phyloP scores from a whole-genome alignment of 2,329 filamentous ascomycete genomes.

The Diplodia mutila region DNA sequence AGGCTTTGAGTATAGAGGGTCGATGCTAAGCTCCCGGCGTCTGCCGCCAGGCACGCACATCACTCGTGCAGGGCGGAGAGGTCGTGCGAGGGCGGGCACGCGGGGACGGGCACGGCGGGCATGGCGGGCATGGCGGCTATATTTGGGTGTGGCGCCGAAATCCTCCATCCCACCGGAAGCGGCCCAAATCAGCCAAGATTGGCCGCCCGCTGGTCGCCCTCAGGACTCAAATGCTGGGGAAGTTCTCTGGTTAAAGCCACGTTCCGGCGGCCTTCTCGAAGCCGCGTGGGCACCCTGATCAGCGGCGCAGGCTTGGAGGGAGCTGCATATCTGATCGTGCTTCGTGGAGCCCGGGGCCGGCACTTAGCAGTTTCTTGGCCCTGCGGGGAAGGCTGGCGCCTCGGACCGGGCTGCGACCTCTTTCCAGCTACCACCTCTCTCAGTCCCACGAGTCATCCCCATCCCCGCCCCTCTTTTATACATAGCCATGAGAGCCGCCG shows the following conservation, averaged over 20 bases:
- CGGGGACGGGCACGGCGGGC: background rate
- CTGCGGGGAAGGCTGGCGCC: slow-evolving; percentile 15
- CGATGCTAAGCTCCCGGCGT: background rate
- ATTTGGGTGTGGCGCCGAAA: slow-evolving; percentile 16
- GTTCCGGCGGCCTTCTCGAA: slow-evolving; percentile 19
- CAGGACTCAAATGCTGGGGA: too few relatives aligned
- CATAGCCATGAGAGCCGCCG: slow-evolving; percentile 4
- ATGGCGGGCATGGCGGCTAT: slow-evolving; percentile 6
- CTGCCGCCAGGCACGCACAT: background rate
- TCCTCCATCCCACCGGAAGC: slow-evolving; percentile 16
- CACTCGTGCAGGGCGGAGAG: background rate
- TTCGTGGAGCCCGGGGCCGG: background rate
- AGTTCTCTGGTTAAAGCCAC: slow-evolving; percentile 9
- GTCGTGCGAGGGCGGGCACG: too few relatives aligned
- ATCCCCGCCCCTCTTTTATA: slow-evolving; percentile 5
- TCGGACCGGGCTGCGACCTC: background rate
- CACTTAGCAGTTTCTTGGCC: background rate
- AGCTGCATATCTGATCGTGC: background rate
- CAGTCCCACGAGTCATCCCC: slow-evolving; percentile 3
- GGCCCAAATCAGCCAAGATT: background rate
- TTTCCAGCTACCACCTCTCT: slow-evolving; percentile 15
- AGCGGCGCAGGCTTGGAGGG: background rate
- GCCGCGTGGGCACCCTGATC: background rate
- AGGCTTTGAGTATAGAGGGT: background rate
- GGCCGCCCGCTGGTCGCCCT: too few relatives aligned